phyloP scores from a whole-genome alignment of 164 flowering plant genomes.

The Tinospora cordifolia region DNA sequence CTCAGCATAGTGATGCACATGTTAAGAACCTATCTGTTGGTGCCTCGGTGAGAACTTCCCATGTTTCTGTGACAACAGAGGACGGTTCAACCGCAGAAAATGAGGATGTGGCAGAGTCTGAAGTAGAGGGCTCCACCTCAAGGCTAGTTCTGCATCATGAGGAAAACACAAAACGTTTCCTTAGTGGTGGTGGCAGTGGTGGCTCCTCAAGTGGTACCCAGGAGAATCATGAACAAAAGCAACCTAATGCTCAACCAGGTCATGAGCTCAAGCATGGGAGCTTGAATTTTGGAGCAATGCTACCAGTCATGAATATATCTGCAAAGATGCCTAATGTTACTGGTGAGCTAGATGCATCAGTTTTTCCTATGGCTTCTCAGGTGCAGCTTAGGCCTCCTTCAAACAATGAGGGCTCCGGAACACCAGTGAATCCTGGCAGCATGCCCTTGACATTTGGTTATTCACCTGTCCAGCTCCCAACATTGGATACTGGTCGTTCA shows the following conservation, averaged over 20 bases:
- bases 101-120: conserved; percentile 93
- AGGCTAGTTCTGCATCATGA: conserved; percentile 38
- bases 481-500: conserved; percentile 50
- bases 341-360: conserved; percentile 29
- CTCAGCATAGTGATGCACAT: conserved; percentile 30
- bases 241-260: conserved; percentile 27
- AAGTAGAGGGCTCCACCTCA: conserved; percentile 63
- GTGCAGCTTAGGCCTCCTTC: conserved; percentile 40
- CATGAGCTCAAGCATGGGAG: conserved; percentile 38
- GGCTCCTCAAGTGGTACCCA: conserved; percentile 31
- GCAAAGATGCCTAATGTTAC: conserved; percentile 31
- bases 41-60: conserved; percentile 31
- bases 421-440: conserved; percentile 36
- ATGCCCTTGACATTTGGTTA: conserved; percentile 55
- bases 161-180: conserved; percentile 34
- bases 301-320: conserved; percentile 32
- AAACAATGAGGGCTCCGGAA: conserved; percentile 35
- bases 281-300: conserved; percentile 31
- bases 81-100: conserved; percentile 81
- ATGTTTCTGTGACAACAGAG: conserved; percentile 62
- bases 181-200: conserved; percentile 26
- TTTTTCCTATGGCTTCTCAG: conserved; percentile 31
- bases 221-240: conserved; percentile 44
- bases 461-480: conserved; percentile 64
- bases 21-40: conserved; percentile 22